These are phyloP conservation scores for Zygotorulaspora mrakii DNA, from an alignment of 1,139 yeast genomes.

Conservation along the genomic window DNA sequence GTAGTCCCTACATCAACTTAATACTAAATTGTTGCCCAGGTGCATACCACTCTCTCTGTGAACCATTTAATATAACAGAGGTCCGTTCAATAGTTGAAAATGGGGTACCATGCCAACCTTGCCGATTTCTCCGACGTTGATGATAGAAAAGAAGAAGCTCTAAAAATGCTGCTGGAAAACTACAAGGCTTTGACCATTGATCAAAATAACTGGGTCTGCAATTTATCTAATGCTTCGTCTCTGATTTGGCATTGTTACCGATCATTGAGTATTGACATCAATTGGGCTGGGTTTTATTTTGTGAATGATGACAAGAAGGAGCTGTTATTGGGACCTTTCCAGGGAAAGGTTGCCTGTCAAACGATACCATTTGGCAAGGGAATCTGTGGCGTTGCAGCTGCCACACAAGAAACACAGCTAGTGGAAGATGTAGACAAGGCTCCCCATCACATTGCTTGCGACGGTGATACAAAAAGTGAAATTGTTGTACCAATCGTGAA, in stretches of 20 bases:
- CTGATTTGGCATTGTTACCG: slow-evolving; percentile 85
- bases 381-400: slow-evolving; percentile 87
- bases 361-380: slow-evolving; percentile 72
- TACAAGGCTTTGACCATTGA: slow-evolving; percentile 61
- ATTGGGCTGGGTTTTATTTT: slow-evolving; percentile 94
- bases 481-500: slow-evolving; percentile 78
- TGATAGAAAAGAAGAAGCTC: slow-evolving; percentile 49
- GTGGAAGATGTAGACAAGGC: slow-evolving; percentile 72
- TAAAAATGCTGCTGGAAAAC: slow-evolving; percentile 56
- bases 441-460: slow-evolving; percentile 97
- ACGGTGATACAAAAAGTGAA: slow-evolving; percentile 89
- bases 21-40: too few relatives aligned
- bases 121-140: slow-evolving; percentile 43
- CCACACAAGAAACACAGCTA: slow-evolving; percentile 53
- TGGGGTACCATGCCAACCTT: slow-evolving; percentile 62
- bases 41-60: too few relatives aligned
- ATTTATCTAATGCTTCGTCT: slow-evolving; percentile 80
- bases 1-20: neutral
- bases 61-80: too few relatives aligned
- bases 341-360: slow-evolving; percentile 96
- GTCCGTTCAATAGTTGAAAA: slow-evolving; percentile 2
- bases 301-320: slow-evolving; percentile 37
- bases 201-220: slow-evolving; percentile 81
- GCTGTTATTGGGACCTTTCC: slow-evolving; percentile 85
- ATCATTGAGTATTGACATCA: slow-evolving; percentile 54